phyloP scores from a whole-genome alignment of 768 basidiomycete species.

The Ramaria rubella region DNA sequence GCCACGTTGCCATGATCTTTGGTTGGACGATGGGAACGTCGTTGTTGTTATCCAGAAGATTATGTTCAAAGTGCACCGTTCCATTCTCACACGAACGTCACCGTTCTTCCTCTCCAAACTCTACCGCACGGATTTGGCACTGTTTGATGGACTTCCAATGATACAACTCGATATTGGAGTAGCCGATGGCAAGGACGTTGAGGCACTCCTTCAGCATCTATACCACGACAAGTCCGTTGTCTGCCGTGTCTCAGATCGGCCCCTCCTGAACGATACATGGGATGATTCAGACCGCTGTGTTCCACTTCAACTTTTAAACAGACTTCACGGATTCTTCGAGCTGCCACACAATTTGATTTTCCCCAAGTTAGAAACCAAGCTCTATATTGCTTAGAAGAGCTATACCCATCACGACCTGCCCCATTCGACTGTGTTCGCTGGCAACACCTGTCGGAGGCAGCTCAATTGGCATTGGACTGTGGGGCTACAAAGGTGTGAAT shows the following conservation, averaged over 20 bases:
- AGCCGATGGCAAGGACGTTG: constrained; percentile 43
- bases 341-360: constrained; percentile 54
- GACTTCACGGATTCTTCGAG: constrained; percentile 50
- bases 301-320: constrained; percentile 37
- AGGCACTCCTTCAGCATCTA: constrained; percentile 51
- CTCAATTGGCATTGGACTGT: constrained; percentile 45
- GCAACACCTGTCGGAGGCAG: constrained; percentile 44
- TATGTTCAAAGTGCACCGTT: constrained; percentile 4
- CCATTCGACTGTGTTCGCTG: constrained; percentile 34
- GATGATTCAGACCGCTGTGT: constrained; percentile 38
- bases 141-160: neutral
- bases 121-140: neutral
- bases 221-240: constrained; percentile 53
- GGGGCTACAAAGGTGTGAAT: constrained; percentile 23
- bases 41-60: neutral
- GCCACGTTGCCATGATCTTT: constrained; percentile 1
- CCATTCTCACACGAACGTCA: constrained; percentile 3
- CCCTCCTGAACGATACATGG: constrained; percentile 11
- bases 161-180: constrained; percentile 14
- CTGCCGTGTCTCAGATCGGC: constrained; percentile 10
- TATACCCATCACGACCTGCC: constrained; percentile 45
- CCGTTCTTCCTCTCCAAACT: neutral
- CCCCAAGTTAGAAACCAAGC: constrained; percentile 45
- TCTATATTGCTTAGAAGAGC: constrained; percentile 32
- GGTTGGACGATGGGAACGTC: constrained; percentile 7